Evolutionary conservation across 2,329 filamentous ascomycete species (phyloP).

Genomic region (Alternaria sp.): DNA sequence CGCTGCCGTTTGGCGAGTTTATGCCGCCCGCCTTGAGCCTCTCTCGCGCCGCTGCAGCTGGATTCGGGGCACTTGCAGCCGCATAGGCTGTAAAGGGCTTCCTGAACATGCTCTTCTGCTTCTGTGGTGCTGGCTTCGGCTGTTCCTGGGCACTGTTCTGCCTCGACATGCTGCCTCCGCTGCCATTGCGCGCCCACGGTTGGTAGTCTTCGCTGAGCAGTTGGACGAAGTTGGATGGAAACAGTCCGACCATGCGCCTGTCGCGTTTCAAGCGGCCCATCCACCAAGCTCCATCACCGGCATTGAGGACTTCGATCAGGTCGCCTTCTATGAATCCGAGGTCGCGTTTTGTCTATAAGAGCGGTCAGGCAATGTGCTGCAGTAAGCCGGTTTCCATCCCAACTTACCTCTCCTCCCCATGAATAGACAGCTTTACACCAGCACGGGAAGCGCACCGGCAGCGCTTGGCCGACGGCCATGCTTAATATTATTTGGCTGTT

Average conservation of each 20-base stretch:
- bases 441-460: constrained; percentile 84
- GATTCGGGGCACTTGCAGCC: constrained; percentile 54
- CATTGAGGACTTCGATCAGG: constrained; percentile 96
- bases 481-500: constrained; percentile 1
- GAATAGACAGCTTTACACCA: constrained; percentile 93
- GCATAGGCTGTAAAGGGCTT: constrained; percentile 72
- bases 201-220: constrained; percentile 85
- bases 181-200: constrained; percentile 70
- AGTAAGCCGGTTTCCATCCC: constrained; percentile 12
- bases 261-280: constrained; percentile 90
- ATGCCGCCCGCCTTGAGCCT: constrained; percentile 45
- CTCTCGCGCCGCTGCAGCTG: constrained; percentile 51
- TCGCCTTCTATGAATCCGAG: constrained; percentile 97
- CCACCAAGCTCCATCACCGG: constrained; percentile 98
- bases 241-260: constrained; percentile 87
- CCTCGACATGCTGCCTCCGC: constrained; percentile 58
- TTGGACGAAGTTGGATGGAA: constrained; percentile 97
- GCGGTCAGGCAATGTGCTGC: constrained; percentile 33
- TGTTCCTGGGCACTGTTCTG: constrained; percentile 59
- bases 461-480: constrained; percentile 60
- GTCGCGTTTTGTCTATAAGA: constrained; percentile 77
- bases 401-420: constrained; percentile 79
- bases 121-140: constrained; percentile 55
- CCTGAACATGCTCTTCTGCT: constrained; percentile 65
- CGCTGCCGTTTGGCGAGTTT: constrained; percentile 44